Percentiles rank a stretch among this genome's conserved stretches.
phyloP scores from a whole-genome alignment of 2,329 filamentous ascomycete genomes.

The Aspergillus neotritici region DNA sequence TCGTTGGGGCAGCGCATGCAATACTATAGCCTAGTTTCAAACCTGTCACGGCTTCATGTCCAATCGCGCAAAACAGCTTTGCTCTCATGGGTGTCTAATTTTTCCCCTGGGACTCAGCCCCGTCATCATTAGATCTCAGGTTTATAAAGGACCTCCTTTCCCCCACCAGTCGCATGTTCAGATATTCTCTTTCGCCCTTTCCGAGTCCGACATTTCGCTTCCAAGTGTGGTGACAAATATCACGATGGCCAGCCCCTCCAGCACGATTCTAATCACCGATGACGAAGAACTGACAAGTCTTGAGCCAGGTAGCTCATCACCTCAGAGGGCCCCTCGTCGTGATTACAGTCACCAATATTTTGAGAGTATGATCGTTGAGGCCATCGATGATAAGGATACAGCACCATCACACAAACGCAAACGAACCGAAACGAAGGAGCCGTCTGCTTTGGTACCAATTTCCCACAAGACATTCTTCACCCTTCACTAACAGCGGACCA shows the following conservation, averaged over 20 bases:
- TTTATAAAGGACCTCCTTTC: conserved; percentile 9
- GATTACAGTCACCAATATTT: conserved; percentile 6
- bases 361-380: conserved; percentile 4
- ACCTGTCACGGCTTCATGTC: not conserved
- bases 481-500: conserved; percentile 2
- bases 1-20: no score
- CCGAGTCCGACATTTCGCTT: conserved; percentile 1
- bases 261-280: conserved; percentile 9
- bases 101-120: not conserved
- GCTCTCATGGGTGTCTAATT: no score
- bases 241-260: conserved; percentile 4
- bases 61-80: not conserved
- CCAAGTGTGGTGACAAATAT: conserved; percentile 3
- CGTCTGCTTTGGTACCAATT: conserved; percentile 1
- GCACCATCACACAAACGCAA: conserved; percentile 2
- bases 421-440: conserved; percentile 1
- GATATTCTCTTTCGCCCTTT: conserved; percentile 4
- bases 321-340: conserved; percentile 3
- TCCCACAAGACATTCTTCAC: conserved; percentile 1
- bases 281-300: conserved; percentile 5
- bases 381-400: not conserved
- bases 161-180: conserved; percentile 4
- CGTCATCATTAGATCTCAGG: conserved; percentile 2
- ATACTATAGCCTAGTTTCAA: no score
- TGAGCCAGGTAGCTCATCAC: conserved; percentile 7